Conservation (phyloP, 495 filamentous ascomycete genomes). For the Entonaema liquescens region DNA sequence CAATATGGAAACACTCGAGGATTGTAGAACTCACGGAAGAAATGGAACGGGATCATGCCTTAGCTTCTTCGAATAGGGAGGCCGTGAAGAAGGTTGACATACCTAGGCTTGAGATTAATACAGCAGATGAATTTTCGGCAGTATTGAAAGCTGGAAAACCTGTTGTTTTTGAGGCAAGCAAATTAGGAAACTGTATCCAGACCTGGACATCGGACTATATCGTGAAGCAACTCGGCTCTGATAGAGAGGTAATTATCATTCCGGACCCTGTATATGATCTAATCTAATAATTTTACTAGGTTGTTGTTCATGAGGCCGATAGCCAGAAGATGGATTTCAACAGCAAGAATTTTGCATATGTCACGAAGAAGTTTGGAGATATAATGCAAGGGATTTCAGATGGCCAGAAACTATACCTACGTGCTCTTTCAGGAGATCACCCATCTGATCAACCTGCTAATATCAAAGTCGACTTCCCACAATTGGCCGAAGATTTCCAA, state of each 20-base stretch:
- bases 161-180: slow-evolving; percentile 68
- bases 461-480: slow-evolving; percentile 74
- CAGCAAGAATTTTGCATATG: slow-evolving; percentile 82
- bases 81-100: slow-evolving; percentile 45
- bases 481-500: slow-evolving; percentile 72
- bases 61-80: slow-evolving; percentile 19
- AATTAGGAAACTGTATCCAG: slow-evolving; percentile 72
- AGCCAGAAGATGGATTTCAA: slow-evolving; percentile 79
- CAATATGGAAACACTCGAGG: slow-evolving; percentile 29
- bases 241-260: slow-evolving; percentile 64
- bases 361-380: slow-evolving; percentile 70
- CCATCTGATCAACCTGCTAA: slow-evolving; percentile 74
- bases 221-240: slow-evolving; percentile 66
- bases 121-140: slow-evolving; percentile 63
- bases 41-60: slow-evolving; percentile 5
- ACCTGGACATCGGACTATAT: slow-evolving; percentile 79
- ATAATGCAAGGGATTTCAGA: slow-evolving; percentile 69
- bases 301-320: slow-evolving; percentile 74
- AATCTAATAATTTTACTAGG: slow-evolving; percentile 52
- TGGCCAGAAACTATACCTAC: slow-evolving; percentile 76
- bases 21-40: slow-evolving; percentile 33
- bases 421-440: slow-evolving; percentile 73
- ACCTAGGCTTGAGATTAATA: slow-evolving; percentile 59
- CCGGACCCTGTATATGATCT: background rate
- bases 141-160: slow-evolving; percentile 68